Evolutionary conservation across 176 grass and related monocot species (phyloP).

Genomic region (Eragrostis curvula): DNA sequence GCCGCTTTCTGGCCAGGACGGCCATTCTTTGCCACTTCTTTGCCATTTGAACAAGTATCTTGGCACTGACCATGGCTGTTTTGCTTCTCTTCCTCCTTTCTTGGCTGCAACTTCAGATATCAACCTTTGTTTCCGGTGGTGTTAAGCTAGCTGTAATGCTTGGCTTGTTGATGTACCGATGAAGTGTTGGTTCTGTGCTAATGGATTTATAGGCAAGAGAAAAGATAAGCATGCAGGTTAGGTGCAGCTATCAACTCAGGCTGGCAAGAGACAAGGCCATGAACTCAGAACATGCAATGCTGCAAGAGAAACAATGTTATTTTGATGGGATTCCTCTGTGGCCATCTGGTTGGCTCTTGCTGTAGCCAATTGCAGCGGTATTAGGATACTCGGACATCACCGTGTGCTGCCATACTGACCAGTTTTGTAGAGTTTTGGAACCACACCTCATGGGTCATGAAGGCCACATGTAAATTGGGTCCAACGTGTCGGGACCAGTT

Average conservation of each 20-base stretch:
- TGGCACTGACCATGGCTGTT: neutral
- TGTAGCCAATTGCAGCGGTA: neutral
- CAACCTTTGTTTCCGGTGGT: neutral
- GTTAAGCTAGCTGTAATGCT: neutral
- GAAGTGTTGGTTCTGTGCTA: neutral
- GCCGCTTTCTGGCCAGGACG: neutral
- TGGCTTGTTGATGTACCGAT: neutral
- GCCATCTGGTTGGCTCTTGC: constrained; percentile 23
- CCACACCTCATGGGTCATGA: constrained; percentile 18
- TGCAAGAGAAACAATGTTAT: neutral
- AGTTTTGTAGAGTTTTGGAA: neutral
- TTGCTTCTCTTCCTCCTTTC: neutral
- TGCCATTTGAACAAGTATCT: neutral
- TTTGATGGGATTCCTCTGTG: constrained; percentile 11
- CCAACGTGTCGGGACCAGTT: neutral
- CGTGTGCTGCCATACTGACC: constrained; percentile 21
- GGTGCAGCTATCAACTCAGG: constrained; percentile 9
- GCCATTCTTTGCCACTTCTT: neutral
- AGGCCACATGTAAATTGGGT: constrained; percentile 1
- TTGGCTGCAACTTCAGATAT: neutral
- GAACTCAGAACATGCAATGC: constrained; percentile 40
- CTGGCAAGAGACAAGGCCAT: constrained; percentile 41
- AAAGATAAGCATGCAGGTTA: neutral
- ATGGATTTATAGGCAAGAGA: neutral
- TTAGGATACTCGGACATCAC: constrained; percentile 11